Percentiles rank a stretch among this genome's conserved stretches.
Conservation (phyloP, 441 rosid genomes). For the Isatis lusitanica region DNA sequence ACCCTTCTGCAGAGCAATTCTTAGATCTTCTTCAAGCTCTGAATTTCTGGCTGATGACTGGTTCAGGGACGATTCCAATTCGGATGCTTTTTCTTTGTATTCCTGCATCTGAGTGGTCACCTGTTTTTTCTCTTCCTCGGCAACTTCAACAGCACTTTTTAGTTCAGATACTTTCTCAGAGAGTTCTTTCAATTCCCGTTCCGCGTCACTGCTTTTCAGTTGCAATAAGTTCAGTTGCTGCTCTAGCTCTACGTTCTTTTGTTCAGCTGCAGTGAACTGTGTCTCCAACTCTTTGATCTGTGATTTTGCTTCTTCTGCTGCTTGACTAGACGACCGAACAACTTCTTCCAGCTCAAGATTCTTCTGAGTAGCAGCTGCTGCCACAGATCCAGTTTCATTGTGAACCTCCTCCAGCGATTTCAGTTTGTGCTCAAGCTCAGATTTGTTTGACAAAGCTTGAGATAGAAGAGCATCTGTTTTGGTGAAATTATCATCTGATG, state of each 20-base stretch:
- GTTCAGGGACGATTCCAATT: slow-evolving; percentile 61
- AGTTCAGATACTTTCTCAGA: slow-evolving; percentile 66
- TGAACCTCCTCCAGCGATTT: slow-evolving; percentile 69
- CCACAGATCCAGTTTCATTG: slow-evolving; percentile 56
- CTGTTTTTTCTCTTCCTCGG: slow-evolving; percentile 64
- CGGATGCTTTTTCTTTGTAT: slow-evolving; percentile 51
- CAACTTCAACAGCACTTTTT: slow-evolving; percentile 46
- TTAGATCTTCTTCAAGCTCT: slow-evolving; percentile 67
- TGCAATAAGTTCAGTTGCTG: slow-evolving; percentile 62
- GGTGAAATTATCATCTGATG: slow-evolving; percentile 63
- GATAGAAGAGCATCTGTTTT: slow-evolving; percentile 69
- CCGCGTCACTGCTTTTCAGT: slow-evolving; percentile 58
- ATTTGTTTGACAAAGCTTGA: slow-evolving; percentile 67
- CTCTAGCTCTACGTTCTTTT: slow-evolving; percentile 74
- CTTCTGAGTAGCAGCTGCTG: slow-evolving; percentile 68
- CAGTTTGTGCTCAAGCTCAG: slow-evolving; percentile 75
- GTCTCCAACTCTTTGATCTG: slow-evolving; percentile 70
- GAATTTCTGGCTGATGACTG: slow-evolving; percentile 45
- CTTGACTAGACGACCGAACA: slow-evolving; percentile 54
- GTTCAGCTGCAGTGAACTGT: slow-evolving; percentile 60
- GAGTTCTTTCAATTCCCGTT: slow-evolving; percentile 62
- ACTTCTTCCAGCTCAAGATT: slow-evolving; percentile 72
- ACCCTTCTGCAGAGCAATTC: slow-evolving; percentile 52
- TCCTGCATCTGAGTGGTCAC: slow-evolving; percentile 48
- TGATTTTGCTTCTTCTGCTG: slow-evolving; percentile 64